Evolutionary conservation across 1,284 basidiomycete genomes (phyloP), one percentile per base, ranked within the genome.

Genomic region (Fereydounia khargensis): DNA sequence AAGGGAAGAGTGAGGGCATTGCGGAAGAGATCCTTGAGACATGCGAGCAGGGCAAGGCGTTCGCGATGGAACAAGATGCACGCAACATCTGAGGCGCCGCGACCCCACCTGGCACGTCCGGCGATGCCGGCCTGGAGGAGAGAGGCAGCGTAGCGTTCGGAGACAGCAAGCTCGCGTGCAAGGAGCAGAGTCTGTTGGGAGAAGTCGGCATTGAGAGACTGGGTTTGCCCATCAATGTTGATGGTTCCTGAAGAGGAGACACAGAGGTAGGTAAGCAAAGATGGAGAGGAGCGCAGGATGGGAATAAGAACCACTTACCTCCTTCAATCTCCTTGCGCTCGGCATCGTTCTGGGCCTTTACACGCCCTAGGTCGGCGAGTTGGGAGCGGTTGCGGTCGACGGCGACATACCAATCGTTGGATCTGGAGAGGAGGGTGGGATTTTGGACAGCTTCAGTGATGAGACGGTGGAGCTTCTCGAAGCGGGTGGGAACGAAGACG

Each of bases 71-170:
- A 64, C 17, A 76, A 50, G 27, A 73, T 63, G 43, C 62, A 64
- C 13, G 72, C 68, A 18, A 70, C 66, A 10, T 76, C 73, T 31
- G 65, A 44, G 4, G 68, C 64, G 8, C 59, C 33, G 20, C 73
- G 64, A 17, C 51, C 64, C 67, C 67, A 76, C 19, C 64, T 65
- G 14, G 68, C 56, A 14, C 66, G 39, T 2, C 57, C 58, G 0
- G 54, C 48, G n/a, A 73, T 49, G 32, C 66, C 71, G 19, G 64
- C 72, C 32, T 74, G 70, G 10, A 75, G 50, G 19, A 75, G 59
- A 4, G 70, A 74, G 8, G 73, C 73, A 13, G 71, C 69, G 41
- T 65, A 74, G 31, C 52, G 50, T 39, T 73, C 73, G 19, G 73
- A 74, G 24, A 74, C 59, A 20, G 43, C 19, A 3, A 74, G 50